Evolutionary conservation across 192 early-diverging fungal species (phyloP), one percentile per base, ranked within the genome.

Genomic region (Mortierella alpina): DNA sequence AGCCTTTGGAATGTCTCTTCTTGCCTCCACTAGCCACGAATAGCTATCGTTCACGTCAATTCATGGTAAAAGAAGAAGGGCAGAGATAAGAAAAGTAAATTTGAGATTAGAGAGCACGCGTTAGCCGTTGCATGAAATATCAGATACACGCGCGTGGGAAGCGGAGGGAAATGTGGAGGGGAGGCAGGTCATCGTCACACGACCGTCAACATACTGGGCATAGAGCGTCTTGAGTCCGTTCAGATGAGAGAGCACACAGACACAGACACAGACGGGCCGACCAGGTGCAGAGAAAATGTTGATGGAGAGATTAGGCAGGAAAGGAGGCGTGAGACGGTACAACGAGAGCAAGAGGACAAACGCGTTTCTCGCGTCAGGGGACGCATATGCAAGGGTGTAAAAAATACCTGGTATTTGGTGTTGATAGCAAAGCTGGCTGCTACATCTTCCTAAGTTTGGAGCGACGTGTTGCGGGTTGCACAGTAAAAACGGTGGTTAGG

Each of bases 371-470:
- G 12, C 6, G 23, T 62, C 18, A 7, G 20, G 18, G 42, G 52
- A 14, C 63, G 7, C 7, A 0, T 14, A 5, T 8, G 7, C 59
- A 31, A 61, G 8, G 41, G 11, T 13, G 41, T 13, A 9, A 61
- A 41, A 42, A 61, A 22, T 66, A 72, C 76, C 76, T 71, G 68
- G 51, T 72, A 67, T 51, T 79, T 79, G 6, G 76, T 79, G 59
- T 79, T 79, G 14, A 79, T 67, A 18, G 76, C 76, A 51, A 79
- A 79, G 42, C 76, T 79, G 6, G 76, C 76, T 1, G 76, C 76
- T 41, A 79, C 51, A 57, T 79, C 76, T 48, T 72, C 76, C 76
- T 79, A 48, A 67, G 42, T 20, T 11, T 15, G 13, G 50, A 44
- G 0, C 52, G 8, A 66, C 20, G 40, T 11, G 41, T 5, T 2